A percentile compares a stretch with the other conserved stretches of the same genome.
Evolutionary conservation across 768 basidiomycete genomes (phyloP).

Genomic region (Panaeolus papilionaceus): DNA sequence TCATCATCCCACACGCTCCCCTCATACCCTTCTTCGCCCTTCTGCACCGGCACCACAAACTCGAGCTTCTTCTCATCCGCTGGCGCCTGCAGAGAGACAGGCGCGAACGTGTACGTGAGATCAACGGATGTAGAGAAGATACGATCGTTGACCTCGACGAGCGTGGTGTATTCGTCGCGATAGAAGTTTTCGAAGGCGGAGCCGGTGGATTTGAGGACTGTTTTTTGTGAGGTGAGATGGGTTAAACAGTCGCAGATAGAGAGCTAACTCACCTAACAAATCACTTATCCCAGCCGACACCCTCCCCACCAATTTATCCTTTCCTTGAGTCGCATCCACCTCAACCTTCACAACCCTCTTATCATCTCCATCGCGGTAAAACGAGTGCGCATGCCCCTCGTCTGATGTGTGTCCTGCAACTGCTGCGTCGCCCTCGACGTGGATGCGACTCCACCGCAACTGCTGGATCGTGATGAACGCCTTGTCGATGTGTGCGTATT

Average conservation of each 20-base stretch:
- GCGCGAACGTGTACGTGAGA: conserved; percentile 67
- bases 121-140: conserved; percentile 92
- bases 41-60: conserved; percentile 48
- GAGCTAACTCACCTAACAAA: conserved; percentile 65
- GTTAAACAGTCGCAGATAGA: background rate
- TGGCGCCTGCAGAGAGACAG: conserved; percentile 52
- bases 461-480: conserved; percentile 76
- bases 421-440: conserved; percentile 48
- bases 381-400: conserved; percentile 74
- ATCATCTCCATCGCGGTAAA: conserved; percentile 90
- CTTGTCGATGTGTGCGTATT: conserved; percentile 78
- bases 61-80: conserved; percentile 58
- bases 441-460: conserved; percentile 85
- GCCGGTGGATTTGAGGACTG: conserved; percentile 91
- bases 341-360: conserved; percentile 71
- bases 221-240: background rate
- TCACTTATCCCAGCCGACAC: conserved; percentile 79
- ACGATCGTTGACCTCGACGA: conserved; percentile 83
- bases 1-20: conserved; percentile 66
- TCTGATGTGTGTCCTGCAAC: background rate
- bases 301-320: conserved; percentile 63
- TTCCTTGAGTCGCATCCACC: conserved; percentile 71
- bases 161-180: conserved; percentile 89
- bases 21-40: conserved; percentile 37
- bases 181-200: conserved; percentile 85